A percentile compares a stretch with the other conserved stretches of the same genome.
These are phyloP conservation scores for Scutellaria baicalensis DNA, from an alignment of 257 asterid genomes.

Conservation along the genomic window DNA sequence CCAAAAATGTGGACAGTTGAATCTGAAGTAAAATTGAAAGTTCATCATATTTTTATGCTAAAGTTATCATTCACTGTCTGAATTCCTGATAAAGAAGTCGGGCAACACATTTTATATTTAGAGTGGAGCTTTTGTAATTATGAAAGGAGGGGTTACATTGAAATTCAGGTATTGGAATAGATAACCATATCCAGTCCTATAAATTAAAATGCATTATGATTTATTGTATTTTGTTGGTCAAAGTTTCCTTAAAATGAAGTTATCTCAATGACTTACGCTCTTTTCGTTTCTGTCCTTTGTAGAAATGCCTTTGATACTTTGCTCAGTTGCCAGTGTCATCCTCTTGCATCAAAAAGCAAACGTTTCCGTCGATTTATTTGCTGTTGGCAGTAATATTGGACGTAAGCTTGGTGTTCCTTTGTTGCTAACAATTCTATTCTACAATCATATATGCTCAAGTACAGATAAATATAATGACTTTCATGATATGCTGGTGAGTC, in stretches of 20 bases:
- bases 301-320: slow-evolving; percentile 68
- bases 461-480: slow-evolving; percentile 33
- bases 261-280: slow-evolving; percentile 1
- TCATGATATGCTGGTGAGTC: slow-evolving; percentile 65
- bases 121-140: neutral
- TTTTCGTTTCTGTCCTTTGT: slow-evolving; percentile 23
- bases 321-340: slow-evolving; percentile 64
- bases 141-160: neutral
- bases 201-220: neutral
- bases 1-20: neutral
- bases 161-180: neutral
- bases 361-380: slow-evolving; percentile 56
- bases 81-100: neutral
- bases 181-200: neutral
- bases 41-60: neutral
- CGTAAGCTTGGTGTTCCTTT: slow-evolving; percentile 75
- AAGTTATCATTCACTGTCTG: neutral
- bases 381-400: slow-evolving; percentile 44
- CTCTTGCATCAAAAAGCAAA: slow-evolving; percentile 58
- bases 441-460: slow-evolving; percentile 56
- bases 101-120: neutral
- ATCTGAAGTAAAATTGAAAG: neutral
- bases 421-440: slow-evolving; percentile 62
- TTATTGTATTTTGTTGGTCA: neutral
- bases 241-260: neutral